Evolutionary conservation across 2,329 filamentous ascomycete species (phyloP).

Genomic region (Colletotrichum karsti): DNA sequence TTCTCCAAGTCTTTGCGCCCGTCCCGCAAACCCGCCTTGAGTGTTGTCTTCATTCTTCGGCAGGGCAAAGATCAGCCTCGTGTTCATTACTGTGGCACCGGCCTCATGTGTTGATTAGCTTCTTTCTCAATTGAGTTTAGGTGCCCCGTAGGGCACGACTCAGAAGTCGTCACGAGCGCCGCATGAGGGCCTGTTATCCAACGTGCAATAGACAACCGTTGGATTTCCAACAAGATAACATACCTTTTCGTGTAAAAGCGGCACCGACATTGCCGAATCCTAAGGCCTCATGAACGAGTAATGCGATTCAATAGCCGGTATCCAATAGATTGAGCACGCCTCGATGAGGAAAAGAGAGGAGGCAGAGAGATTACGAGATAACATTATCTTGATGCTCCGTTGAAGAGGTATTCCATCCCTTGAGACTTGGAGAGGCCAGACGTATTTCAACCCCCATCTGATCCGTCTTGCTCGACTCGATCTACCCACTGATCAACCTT

Average conservation of each 20-base stretch:
- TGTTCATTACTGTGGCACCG: not conserved
- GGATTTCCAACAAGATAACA: not conserved
- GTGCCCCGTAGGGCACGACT: not conserved
- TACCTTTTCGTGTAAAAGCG: too few relatives aligned
- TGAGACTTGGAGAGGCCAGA: not conserved
- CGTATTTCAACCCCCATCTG: not conserved
- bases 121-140: slow-evolving; percentile 4
- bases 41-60: not conserved
- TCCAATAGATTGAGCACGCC: slow-evolving; percentile 5
- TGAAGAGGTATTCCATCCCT: not conserved
- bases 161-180: not conserved
- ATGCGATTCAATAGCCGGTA: not conserved
- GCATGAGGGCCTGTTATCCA: not conserved
- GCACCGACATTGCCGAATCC: not conserved
- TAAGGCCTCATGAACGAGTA: not conserved
- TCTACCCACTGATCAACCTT: not conserved
- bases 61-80: not conserved
- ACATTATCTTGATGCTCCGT: not conserved
- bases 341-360: not conserved
- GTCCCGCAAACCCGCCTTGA: not conserved
- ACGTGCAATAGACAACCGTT: not conserved
- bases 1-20: not conserved
- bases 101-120: not conserved
- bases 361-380: not conserved
- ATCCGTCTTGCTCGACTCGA: not conserved